Percentiles rank a stretch among this genome's conserved stretches.
Evolutionary conservation across 352 stramenopile species (phyloP).

Genomic region (Thraustochytrium striatum): DNA sequence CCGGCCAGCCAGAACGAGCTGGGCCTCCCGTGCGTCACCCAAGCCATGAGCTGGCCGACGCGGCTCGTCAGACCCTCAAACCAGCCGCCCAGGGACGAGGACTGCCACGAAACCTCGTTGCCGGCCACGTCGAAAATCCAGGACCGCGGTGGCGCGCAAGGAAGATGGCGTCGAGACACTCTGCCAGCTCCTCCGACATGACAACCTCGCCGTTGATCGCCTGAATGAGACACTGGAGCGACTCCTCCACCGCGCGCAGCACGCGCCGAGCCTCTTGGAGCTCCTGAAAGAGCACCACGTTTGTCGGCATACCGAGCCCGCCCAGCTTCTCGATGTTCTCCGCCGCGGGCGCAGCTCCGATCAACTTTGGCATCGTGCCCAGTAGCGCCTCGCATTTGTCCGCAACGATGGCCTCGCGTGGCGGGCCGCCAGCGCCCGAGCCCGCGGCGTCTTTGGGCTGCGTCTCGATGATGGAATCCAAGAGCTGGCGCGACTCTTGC

Average conservation of each 20-base stretch:
- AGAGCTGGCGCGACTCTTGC: slow-evolving; percentile 89
- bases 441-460: slow-evolving; percentile 76
- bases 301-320: slow-evolving; percentile 88
- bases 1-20: slow-evolving; percentile 94
- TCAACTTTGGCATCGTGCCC: not conserved
- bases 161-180: slow-evolving; percentile 91
- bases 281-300: slow-evolving; percentile 98
- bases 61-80: slow-evolving; percentile 89
- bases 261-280: slow-evolving; percentile 92
- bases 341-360: slow-evolving; percentile 67
- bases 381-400: not conserved
- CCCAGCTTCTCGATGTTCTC: slow-evolving; percentile 88
- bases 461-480: slow-evolving; percentile 88
- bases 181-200: slow-evolving; percentile 92
- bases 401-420: not conserved
- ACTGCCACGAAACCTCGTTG: slow-evolving; percentile 96
- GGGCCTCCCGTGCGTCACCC: slow-evolving; percentile 88
- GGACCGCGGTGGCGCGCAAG: slow-evolving; percentile 85
- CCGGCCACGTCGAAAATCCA: slow-evolving; percentile 84
- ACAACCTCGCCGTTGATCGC: slow-evolving; percentile 95
- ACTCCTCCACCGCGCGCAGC: slow-evolving; percentile 87
- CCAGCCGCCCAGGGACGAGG: slow-evolving; percentile 92
- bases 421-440: not conserved
- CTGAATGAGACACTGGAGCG: slow-evolving; percentile 88
- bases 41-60: slow-evolving; percentile 90